Conservation (phyloP, 768 basidiomycete genomes). For the Macrocybe gigantea region DNA sequence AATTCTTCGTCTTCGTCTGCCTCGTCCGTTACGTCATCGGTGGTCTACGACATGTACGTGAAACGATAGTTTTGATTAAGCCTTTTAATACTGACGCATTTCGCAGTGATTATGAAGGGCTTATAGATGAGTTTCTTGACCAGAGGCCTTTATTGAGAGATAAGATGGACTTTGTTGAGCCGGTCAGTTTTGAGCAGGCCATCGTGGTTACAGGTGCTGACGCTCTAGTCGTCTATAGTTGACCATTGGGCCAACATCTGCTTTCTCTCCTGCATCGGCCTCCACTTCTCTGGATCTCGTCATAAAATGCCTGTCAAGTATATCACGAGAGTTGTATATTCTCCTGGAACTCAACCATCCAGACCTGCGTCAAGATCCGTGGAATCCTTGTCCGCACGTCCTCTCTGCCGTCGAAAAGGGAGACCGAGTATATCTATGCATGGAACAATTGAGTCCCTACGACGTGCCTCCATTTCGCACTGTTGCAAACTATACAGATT, state of each 20-base stretch:
- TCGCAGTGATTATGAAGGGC: slow-evolving; percentile 23
- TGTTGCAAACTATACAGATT: slow-evolving; percentile 44
- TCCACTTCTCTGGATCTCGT: slow-evolving; percentile 16
- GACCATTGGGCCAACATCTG: slow-evolving; percentile 22
- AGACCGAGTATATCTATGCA: slow-evolving; percentile 34
- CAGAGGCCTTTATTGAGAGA: slow-evolving; percentile 13
- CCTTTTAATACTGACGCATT: neutral
- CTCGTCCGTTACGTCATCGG: slow-evolving; percentile 22
- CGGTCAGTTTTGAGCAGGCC: neutral
- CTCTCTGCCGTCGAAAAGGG: slow-evolving; percentile 36
- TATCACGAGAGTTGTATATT: slow-evolving; percentile 33
- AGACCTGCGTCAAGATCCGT: slow-evolving; percentile 41
- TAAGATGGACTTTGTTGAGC: neutral
- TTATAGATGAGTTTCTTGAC: slow-evolving; percentile 23
- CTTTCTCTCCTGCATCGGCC: neutral
- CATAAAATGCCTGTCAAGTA: slow-evolving; percentile 33
- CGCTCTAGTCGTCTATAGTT: slow-evolving; percentile 14
- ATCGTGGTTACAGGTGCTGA: neutral
- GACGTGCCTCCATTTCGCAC: slow-evolving; percentile 39
- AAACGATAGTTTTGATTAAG: neutral
- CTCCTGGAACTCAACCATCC: slow-evolving; percentile 38
- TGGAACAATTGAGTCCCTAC: slow-evolving; percentile 39
- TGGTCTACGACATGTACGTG: slow-evolving; percentile 23
- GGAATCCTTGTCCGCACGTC: slow-evolving; percentile 48
- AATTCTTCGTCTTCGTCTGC: slow-evolving; percentile 16